Evolutionary conservation across 345 rosid genomes (phyloP), one percentile per base, ranked within the genome.

Genomic region (Populus ilicifolia): DNA sequence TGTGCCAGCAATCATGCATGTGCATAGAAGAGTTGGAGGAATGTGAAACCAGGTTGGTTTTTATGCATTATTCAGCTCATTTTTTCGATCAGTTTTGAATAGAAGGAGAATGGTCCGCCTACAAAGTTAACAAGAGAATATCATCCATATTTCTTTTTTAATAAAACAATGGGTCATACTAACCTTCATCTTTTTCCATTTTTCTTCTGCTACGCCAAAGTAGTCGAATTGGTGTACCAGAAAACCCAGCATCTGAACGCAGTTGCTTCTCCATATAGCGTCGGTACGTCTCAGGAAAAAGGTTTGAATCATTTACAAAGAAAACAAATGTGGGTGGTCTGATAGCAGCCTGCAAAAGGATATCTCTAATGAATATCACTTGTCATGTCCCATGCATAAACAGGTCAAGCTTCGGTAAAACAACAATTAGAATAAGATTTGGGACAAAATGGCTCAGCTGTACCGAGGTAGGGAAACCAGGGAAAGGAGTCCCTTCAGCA

Each of bases 291-390:
- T 95, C 98, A 5, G 97, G 87, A 70, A 95, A 95, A 69, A 95
- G 89, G 84, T 89, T 95, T 70, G 97, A 85, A 56, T 95, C 98
- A 79, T 95, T 95, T 41, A 93, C 97, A 70, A 95, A 95, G 91
- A 93, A 91, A 75, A 95, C 98, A 80, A 95, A 95, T 66, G 97
- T 93, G 56, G 99, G 99, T 48, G 97, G 99, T 81, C 99, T 92
- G 71, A 93, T 86, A 69, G 96, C 99, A 78, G 99, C 99, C 98
- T 93, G 93, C 85, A 84, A 73, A 63, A 77, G 46, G 64, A 79
- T 64, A 72, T 62, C 46, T 33, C 11, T 27, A 70, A 78, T 72
- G 69, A 25, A 74, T 61, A 44, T 48, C 48, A 20, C n/a, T 44
- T 64, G 29, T 67, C 46, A 46, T 48, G 10, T 75, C 48, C n/a